Base-by-base conservation (phyloP, 768 basidiomycete species). In the Lactarius sanguifluus region DNA sequence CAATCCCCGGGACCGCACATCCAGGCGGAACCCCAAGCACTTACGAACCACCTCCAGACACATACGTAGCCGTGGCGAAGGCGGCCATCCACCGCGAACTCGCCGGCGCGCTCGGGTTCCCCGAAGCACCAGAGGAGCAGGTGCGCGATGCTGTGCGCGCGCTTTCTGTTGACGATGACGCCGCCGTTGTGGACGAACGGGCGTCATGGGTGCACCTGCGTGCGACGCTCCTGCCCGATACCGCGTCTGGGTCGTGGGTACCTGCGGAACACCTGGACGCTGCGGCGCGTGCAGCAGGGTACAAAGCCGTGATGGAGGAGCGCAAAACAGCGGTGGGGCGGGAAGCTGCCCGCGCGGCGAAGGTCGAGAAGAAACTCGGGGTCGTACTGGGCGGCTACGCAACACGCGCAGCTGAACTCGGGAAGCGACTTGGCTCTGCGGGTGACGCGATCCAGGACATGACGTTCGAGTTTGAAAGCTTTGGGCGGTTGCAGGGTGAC, bases 361-460 rank as follows among this genome's bases (percentile, higher is more conserved):
- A 97, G 80, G 74, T 82, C 6, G 96, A 98, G 81, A 97, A 95
- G 85, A 96, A 94, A 76, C 84, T 98, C 12, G 83, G 81, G 10
- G 86, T 94, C 64, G 84, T 85, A 16, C 85, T 98, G 3, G 95
- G 95, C n/a, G 97, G 97, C 10, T 98, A 98, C 75, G 86, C 92
- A 73, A 83, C 84, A 45, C 86, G 96, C 12, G 86, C 87, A 34
- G 82, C 82, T 72, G 83, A 85, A 47, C 81, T 95, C 3, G 76
- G 82, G 18, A 86, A 84, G 75, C 86, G 88, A 2, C 74, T 92
- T 55, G 80, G 79, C 2, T 84, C 86, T 34, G 84, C 86, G 1
- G 93, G 92, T 74, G 85, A 85, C 40, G 89, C 89, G 71, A 80
- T 95, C 36, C 83, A 88, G 64, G 81, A 81, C 73, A 81, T 81